These are phyloP conservation scores for Podospora fimiseda DNA, from an alignment of 495 filamentous ascomycete genomes.

Conservation along the genomic window DNA sequence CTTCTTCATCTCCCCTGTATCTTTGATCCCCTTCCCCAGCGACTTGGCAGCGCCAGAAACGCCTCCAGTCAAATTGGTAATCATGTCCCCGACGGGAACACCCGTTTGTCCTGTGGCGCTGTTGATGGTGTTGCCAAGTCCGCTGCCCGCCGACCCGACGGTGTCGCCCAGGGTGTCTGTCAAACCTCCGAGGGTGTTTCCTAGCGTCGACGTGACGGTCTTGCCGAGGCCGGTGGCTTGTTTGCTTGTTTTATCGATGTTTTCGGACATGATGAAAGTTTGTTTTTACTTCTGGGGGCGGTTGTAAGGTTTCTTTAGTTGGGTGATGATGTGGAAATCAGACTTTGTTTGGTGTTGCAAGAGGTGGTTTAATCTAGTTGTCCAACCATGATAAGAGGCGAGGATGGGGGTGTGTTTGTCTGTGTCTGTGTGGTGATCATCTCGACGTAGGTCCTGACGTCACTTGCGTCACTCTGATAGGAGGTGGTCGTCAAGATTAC, in stretches of 20 bases:
- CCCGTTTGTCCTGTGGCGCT: conserved; percentile 55
- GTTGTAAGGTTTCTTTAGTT: neutral
- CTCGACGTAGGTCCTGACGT: no score
- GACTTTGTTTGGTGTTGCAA: neutral
- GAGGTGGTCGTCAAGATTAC: no score
- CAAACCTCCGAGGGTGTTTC: conserved; percentile 39
- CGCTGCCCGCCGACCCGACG: conserved; percentile 55
- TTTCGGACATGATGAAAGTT: conserved; percentile 9
- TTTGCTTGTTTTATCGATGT: conserved; percentile 39
- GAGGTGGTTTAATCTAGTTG: no score
- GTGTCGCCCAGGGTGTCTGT: conserved; percentile 60
- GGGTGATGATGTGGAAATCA: neutral
- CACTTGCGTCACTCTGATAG: no score
- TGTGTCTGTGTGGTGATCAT: no score
- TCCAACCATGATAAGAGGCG: no score
- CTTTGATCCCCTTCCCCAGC: conserved; percentile 53
- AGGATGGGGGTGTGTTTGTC: no score
- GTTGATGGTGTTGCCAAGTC: conserved; percentile 56
- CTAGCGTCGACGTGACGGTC: conserved; percentile 48
- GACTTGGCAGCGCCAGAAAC: conserved; percentile 48
- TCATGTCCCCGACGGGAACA: conserved; percentile 54
- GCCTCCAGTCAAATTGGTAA: conserved; percentile 49
- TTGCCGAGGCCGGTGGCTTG: conserved; percentile 54
- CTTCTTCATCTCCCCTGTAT: conserved; percentile 55
- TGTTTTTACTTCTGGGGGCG: neutral